phyloP scores from a whole-genome alignment of 345 rosid genomes.

The Citrus australasica region DNA sequence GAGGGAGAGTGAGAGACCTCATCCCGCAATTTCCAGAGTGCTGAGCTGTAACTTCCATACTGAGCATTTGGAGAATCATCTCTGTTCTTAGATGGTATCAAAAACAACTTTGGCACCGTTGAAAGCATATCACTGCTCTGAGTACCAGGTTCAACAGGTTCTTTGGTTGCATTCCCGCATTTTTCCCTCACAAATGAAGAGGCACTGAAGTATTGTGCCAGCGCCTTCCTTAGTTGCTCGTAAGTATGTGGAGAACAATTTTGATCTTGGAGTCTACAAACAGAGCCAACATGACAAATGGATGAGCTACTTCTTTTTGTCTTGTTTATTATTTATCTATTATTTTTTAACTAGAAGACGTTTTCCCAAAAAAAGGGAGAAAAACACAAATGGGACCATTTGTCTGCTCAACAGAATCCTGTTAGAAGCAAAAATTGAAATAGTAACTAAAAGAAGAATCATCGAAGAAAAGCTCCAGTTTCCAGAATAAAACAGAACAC shows the following conservation, averaged over 20 bases:
- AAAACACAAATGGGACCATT: neutral
- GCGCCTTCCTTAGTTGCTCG: conserved; percentile 39
- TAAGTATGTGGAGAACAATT: conserved; percentile 34
- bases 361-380: too few species aligned
- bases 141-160: neutral
- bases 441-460: neutral
- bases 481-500: neutral
- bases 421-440: too few species aligned
- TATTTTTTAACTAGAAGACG: neutral
- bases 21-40: conserved; percentile 55
- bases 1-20: conserved; percentile 36
- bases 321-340: neutral
- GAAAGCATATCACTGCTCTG: conserved; percentile 22
- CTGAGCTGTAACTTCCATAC: conserved; percentile 46
- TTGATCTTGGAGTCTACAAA: conserved; percentile 58
- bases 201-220: conserved; percentile 42
- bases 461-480: neutral
- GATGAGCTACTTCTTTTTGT: neutral
- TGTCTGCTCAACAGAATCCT: neutral
- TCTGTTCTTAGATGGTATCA: conserved; percentile 47
- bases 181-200: conserved; percentile 50
- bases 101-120: conserved; percentile 32
- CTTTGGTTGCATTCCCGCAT: conserved; percentile 26
- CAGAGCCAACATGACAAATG: neutral
- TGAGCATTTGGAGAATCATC: conserved; percentile 44